Evolutionary conservation across 2,329 filamentous ascomycete genomes (phyloP).

Genomic region (Aspergillus chevalieri): DNA sequence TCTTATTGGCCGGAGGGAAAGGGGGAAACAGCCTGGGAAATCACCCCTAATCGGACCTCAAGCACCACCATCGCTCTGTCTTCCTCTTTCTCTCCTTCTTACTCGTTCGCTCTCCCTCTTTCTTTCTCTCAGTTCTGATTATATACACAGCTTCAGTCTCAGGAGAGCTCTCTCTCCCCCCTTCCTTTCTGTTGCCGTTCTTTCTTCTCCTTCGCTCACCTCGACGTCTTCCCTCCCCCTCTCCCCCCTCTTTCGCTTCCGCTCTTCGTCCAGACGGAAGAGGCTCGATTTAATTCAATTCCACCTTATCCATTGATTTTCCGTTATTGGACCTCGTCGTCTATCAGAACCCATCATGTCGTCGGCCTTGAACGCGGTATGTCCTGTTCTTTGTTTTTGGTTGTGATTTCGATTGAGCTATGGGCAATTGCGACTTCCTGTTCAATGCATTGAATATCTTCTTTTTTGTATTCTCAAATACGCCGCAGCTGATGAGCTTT

Average conservation of each 20-base stretch:
- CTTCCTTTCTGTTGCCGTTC: neutral
- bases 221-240: slow-evolving; percentile 8
- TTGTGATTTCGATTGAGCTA: slow-evolving; percentile 3
- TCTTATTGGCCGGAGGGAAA: slow-evolving; percentile 25
- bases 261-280: slow-evolving; percentile 9
- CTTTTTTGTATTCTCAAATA: neutral
- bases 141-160: slow-evolving; percentile 11
- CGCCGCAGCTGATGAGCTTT: neutral
- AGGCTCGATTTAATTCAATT: neutral
- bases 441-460: neutral
- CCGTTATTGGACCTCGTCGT: slow-evolving; percentile 7
- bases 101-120: slow-evolving; percentile 3
- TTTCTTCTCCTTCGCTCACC: slow-evolving; percentile 4
- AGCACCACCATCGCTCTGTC: slow-evolving; percentile 1
- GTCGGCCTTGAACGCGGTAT: slow-evolving; percentile 50
- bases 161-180: neutral
- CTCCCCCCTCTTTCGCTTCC: slow-evolving; percentile 2
- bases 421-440: slow-evolving; percentile 12
- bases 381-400: slow-evolving; percentile 25
- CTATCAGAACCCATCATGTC: slow-evolving; percentile 41
- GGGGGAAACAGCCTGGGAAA: slow-evolving; percentile 24
- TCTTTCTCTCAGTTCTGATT: neutral
- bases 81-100: slow-evolving; percentile 10
- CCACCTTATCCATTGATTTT: slow-evolving; percentile 11
- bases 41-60: slow-evolving; percentile 12